These are phyloP conservation scores for Phytophthora syringae DNA, from an alignment of 352 stramenopile genomes.

Conservation along the genomic window DNA sequence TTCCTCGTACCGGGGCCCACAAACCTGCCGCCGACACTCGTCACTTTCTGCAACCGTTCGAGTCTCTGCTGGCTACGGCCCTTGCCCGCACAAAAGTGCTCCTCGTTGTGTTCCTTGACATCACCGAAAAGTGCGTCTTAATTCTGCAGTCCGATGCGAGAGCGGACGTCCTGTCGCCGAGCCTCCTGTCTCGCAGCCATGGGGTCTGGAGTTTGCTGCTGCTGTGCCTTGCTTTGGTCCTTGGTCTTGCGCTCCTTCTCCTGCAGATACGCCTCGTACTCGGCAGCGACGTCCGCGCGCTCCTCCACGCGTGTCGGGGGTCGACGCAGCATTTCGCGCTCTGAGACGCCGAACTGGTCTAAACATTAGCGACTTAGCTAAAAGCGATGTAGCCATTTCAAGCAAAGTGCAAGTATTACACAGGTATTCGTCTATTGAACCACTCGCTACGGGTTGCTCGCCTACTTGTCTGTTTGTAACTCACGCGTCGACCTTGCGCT, in stretches of 20 bases:
- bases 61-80: neutral
- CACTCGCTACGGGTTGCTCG: neutral
- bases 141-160: slow-evolving; percentile 44
- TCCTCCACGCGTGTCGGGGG: slow-evolving; percentile 74
- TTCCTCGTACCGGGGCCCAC: no score
- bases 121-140: slow-evolving; percentile 3
- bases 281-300: slow-evolving; percentile 67
- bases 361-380: no score
- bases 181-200: slow-evolving; percentile 26
- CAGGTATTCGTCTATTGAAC: slow-evolving; percentile 3
- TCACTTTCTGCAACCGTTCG: neutral
- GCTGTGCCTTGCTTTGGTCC: slow-evolving; percentile 3
- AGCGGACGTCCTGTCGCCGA: slow-evolving; percentile 35
- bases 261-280: slow-evolving; percentile 72
- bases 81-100: no score
- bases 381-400: slow-evolving; percentile 9
- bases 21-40: no score
- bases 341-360: neutral
- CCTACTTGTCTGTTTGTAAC: neutral
- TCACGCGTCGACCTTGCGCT: slow-evolving; percentile 33
- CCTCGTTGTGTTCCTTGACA: neutral
- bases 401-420: neutral
- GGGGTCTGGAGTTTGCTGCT: slow-evolving; percentile 13
- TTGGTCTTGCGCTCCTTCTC: slow-evolving; percentile 51
- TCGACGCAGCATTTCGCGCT: slow-evolving; percentile 19